These are phyloP conservation scores for Cordyceps pruinosa DNA, from an alignment of 2,329 filamentous ascomycete species.

Conservation along the genomic window DNA sequence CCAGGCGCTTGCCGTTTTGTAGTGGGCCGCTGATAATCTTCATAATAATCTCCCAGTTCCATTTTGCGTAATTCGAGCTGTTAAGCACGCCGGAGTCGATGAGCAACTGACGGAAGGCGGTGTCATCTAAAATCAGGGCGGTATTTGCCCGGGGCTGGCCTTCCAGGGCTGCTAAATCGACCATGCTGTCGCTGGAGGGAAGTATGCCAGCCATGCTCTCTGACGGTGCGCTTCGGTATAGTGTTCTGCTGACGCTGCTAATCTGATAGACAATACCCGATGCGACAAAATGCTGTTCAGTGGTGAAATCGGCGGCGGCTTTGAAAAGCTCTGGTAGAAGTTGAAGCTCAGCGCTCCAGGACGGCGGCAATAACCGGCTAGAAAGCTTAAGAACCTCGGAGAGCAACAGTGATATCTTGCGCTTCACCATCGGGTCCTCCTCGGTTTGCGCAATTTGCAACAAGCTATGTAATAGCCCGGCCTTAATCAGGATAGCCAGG, in stretches of 20 bases:
- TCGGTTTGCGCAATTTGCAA: slow-evolving; percentile 61
- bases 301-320: slow-evolving; percentile 63
- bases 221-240: slow-evolving; percentile 68
- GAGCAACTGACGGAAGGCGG: slow-evolving; percentile 56
- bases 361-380: slow-evolving; percentile 73
- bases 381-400: slow-evolving; percentile 88
- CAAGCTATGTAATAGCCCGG: slow-evolving; percentile 60
- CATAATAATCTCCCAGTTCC: slow-evolving; percentile 93
- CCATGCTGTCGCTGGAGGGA: slow-evolving; percentile 38
- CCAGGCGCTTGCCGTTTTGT: slow-evolving; percentile 81
- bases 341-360: slow-evolving; percentile 79
- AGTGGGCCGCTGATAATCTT: slow-evolving; percentile 89
- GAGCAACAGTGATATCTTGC: slow-evolving; percentile 84
- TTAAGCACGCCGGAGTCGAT: slow-evolving; percentile 80
- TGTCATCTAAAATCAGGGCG: slow-evolving; percentile 47
- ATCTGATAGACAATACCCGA: slow-evolving; percentile 95
- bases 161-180: slow-evolving; percentile 45
- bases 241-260: slow-evolving; percentile 88
- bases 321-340: slow-evolving; percentile 80
- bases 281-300: slow-evolving; percentile 69
- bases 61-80: slow-evolving; percentile 86
- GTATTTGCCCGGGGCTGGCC: slow-evolving; percentile 48
- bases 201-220: slow-evolving; percentile 31
- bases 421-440: slow-evolving; percentile 63
- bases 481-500: slow-evolving; percentile 75